A percentile compares a stretch with the other conserved stretches of the same genome.
These are phyloP conservation scores for Spiraea crenata DNA, from an alignment of 331 rosid genomes.

Conservation along the genomic window DNA sequence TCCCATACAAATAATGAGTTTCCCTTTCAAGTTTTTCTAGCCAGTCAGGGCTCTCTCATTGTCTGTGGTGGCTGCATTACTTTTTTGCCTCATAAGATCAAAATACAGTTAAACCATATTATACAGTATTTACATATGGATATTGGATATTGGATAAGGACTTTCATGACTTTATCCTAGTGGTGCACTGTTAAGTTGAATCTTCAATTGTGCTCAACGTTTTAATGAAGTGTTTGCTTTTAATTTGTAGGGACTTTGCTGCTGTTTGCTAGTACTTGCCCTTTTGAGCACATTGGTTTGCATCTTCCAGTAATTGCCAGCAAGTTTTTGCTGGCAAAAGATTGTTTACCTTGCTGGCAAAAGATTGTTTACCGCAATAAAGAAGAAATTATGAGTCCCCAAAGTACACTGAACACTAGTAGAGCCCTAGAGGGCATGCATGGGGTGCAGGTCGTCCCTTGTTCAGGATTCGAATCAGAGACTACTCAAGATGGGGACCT, in stretches of 20 bases:
- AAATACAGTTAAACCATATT: not conserved
- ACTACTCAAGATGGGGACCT: slow-evolving; percentile 41
- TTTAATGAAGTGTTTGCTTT: slow-evolving; percentile 8
- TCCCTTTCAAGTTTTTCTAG: not conserved
- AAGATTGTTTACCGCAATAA: slow-evolving; percentile 24
- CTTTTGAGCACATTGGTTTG: slow-evolving; percentile 30
- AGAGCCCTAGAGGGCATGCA: slow-evolving; percentile 74
- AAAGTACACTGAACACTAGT: slow-evolving; percentile 30
- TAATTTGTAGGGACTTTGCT: slow-evolving; percentile 10
- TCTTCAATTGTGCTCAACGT: not conserved
- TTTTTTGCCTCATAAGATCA: not conserved
- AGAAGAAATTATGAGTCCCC: slow-evolving; percentile 49
- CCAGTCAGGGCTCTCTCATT: not conserved
- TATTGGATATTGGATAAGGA: no score
- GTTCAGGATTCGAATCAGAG: slow-evolving; percentile 53
- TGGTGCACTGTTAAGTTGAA: not conserved
- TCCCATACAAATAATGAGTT: not conserved
- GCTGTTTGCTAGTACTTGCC: slow-evolving; percentile 25
- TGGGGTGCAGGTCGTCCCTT: slow-evolving; percentile 65
- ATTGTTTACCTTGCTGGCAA: slow-evolving; percentile 56
- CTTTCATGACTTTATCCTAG: no score
- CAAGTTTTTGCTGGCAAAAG: slow-evolving; percentile 65
- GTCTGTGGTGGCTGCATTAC: slow-evolving; percentile 41
- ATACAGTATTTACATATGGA: not conserved
- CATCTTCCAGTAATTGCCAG: slow-evolving; percentile 53